Conservation (phyloP, 2,329 filamentous ascomycete genomes). For the Rhexocercosporidium sp. region DNA sequence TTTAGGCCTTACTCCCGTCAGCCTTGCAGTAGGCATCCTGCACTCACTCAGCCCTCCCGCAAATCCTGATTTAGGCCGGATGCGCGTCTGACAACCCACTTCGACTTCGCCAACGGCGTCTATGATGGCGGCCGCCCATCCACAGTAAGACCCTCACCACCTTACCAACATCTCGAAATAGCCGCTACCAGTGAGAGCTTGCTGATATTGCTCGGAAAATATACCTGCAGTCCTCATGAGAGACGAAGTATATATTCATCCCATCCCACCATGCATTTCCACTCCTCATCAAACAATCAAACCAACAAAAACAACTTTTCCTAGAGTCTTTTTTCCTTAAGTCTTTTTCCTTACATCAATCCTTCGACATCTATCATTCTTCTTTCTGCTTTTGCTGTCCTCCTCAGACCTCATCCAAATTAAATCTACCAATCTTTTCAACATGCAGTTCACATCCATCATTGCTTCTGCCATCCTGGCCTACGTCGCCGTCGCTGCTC, state of each 20-base stretch:
- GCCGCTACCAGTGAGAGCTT: slow-evolving; percentile 6
- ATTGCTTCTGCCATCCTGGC: slow-evolving; percentile 48
- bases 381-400: slow-evolving; percentile 14
- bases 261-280: slow-evolving; percentile 9
- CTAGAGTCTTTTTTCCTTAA: slow-evolving; percentile 30
- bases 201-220: neutral
- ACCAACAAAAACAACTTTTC: slow-evolving; percentile 28
- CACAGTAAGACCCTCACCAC: neutral
- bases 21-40: slow-evolving; percentile 13
- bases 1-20: slow-evolving; percentile 1
- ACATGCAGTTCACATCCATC: slow-evolving; percentile 45
- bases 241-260: slow-evolving; percentile 18
- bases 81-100: slow-evolving; percentile 1
- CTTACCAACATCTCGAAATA: slow-evolving; percentile 13
- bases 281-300: slow-evolving; percentile 30
- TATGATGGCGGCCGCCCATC: neutral
- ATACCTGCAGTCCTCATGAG: neutral
- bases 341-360: slow-evolving; percentile 25
- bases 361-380: slow-evolving; percentile 21
- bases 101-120: slow-evolving; percentile 11
- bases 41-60: slow-evolving; percentile 11
- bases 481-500: slow-evolving; percentile 43
- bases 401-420: slow-evolving; percentile 13
- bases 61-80: slow-evolving; percentile 11
- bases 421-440: slow-evolving; percentile 30